Evolutionary conservation across 331 rosid genomes (phyloP), one percentile per base, ranked within the genome.

Genomic region (Rhamnella rubrinervis): DNA sequence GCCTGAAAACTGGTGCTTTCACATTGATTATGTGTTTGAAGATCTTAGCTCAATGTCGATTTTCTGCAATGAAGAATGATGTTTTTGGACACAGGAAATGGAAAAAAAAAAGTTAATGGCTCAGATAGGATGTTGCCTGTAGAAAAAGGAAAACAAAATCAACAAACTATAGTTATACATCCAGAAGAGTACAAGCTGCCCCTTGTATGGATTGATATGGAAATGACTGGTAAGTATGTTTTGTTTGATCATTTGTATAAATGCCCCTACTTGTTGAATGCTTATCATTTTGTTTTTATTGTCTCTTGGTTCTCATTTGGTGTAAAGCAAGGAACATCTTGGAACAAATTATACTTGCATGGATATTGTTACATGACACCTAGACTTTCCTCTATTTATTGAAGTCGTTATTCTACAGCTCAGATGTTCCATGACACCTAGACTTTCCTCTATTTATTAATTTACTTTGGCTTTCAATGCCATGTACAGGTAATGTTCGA

Each of bases 171-270:
- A 31, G 35, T 31, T 31, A 31, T 31, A 21, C 62, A 68, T 84
- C 70, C 80, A 58, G 38, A 41, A 59, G 89, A 77, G 19, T 86
- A 79, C 88, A 93, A 50, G 78, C 52, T 82, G 77, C 98, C 98
- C 61, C 97, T 93, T 75, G 92, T 93, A 44, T 93, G 98, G 98
- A 85, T 93, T 84, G 97, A 93, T 88, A 83, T 93, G 84, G 98
- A 93, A 87, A 93, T 93, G 98, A 90, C 98, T 4, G 98, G 98
- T 93, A 80, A 80, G 78, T 66, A 50, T 58, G 59, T 60, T 35
- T 50, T 70, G 46, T 44, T 71, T 12, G 46, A 35, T 77, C 28
- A 28, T 70, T 26, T 31, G 19, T n/a, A 67, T 17, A 55, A 59
- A 37, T 57, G 21, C 38, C 47, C 40, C 20, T 12, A 40, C 47